Conservation (phyloP, 371 early-diverging fungal species). For the Haplosporangium sp. region DNA sequence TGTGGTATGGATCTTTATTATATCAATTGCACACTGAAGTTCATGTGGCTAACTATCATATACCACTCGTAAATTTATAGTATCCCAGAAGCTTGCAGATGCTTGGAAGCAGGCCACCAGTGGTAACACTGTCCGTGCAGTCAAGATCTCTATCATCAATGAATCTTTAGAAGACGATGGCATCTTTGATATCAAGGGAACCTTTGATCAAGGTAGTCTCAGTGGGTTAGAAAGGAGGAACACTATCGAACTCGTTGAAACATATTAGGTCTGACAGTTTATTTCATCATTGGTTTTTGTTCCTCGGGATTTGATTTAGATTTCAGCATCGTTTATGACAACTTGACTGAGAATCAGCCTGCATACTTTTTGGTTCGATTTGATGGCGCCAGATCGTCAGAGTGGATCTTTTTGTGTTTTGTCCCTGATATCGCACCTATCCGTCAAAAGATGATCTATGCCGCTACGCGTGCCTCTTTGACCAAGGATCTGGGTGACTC, state of each 20-base stretch:
- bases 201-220: slow-evolving; percentile 68
- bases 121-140: slow-evolving; percentile 39
- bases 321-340: slow-evolving; percentile 60
- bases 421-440: slow-evolving; percentile 84
- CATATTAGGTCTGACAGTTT: background rate
- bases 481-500: slow-evolving; percentile 83
- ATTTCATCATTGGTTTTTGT: background rate
- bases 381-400: slow-evolving; percentile 66
- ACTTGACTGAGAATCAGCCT: slow-evolving; percentile 70
- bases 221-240: background rate
- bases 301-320: slow-evolving; percentile 52
- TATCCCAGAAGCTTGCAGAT: slow-evolving; percentile 36
- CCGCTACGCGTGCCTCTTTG: slow-evolving; percentile 82
- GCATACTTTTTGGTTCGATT: slow-evolving; percentile 77
- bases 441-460: slow-evolving; percentile 92
- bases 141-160: slow-evolving; percentile 50
- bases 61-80: slow-evolving; percentile 8
- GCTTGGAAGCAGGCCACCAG: slow-evolving; percentile 40
- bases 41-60: background rate
- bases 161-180: slow-evolving; percentile 63
- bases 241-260: background rate
- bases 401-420: slow-evolving; percentile 83
- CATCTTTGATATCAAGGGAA: slow-evolving; percentile 58
- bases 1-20: too few relatives aligned
- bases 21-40: background rate